A percentile compares a stretch with the other conserved stretches of the same genome.
phyloP scores from a whole-genome alignment of 768 basidiomycete genomes.

The Agrocybe pediades region DNA sequence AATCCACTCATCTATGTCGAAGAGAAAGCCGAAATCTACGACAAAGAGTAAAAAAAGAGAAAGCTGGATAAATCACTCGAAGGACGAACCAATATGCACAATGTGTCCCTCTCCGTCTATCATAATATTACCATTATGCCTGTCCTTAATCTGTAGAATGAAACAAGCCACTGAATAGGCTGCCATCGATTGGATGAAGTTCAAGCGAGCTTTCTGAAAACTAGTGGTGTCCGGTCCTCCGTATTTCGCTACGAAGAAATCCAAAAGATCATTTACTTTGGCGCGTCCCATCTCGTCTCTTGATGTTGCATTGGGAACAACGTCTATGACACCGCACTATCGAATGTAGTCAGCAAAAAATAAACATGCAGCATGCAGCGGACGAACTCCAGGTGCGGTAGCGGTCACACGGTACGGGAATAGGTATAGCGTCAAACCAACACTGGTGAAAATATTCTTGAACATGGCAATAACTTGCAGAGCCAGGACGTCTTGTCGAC shows the following conservation, averaged over 20 bases:
- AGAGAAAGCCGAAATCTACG: conserved; percentile 93
- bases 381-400: conserved; percentile 87
- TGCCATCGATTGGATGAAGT: conserved; percentile 99
- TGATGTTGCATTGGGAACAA: conserved; percentile 96
- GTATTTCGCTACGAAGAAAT: conserved; percentile 93
- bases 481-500: conserved; percentile 97
- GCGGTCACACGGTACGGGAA: conserved; percentile 97
- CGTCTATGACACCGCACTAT: conserved; percentile 97
- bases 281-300: conserved; percentile 99
- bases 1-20: conserved; percentile 92
- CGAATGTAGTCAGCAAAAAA: not conserved
- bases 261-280: conserved; percentile 94
- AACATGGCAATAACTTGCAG: conserved; percentile 99
- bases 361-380: not conserved
- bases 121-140: conserved; percentile 99
- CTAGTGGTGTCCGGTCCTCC: conserved; percentile 86
- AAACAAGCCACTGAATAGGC: conserved; percentile 98
- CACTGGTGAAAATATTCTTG: conserved; percentile 92
- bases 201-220: conserved; percentile 91
- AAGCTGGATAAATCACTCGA: not conserved
- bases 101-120: conserved; percentile 98
- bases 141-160: conserved; percentile 97
- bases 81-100: conserved; percentile 81
- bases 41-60: not conserved
- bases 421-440: conserved; percentile 89